Evolutionary conservation across 83 land plant species (phyloP).

Genomic region (Isoetes engelmannii): DNA sequence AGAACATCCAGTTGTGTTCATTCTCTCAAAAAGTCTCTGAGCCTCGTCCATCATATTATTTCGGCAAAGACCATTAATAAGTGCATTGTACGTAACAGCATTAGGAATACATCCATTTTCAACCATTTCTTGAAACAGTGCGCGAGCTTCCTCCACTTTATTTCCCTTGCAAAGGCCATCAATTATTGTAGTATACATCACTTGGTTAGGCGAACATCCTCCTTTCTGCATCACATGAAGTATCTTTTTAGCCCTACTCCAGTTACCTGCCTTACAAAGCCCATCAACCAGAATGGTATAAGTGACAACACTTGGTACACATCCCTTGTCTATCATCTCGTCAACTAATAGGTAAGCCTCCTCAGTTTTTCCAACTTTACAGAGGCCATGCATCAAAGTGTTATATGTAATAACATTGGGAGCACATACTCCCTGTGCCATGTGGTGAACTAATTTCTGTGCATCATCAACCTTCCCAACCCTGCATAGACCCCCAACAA

Average conservation of each 20-base stretch:
- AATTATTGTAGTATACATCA: slow-evolving; percentile 11
- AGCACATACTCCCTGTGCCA: slow-evolving; percentile 36
- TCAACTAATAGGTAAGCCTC: slow-evolving; percentile 26
- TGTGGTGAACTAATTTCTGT: slow-evolving; percentile 37
- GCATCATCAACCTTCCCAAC: slow-evolving; percentile 41
- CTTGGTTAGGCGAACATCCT: slow-evolving; percentile 14
- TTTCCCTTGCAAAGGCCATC: slow-evolving; percentile 20
- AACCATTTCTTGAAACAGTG: slow-evolving; percentile 20
- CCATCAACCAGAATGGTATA: slow-evolving; percentile 33
- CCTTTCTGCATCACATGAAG: slow-evolving; percentile 30
- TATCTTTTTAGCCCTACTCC: slow-evolving; percentile 27
- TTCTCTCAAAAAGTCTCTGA: no score
- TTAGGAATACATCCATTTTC: slow-evolving; percentile 30
- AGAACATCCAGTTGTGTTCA: background rate
- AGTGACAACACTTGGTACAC: slow-evolving; percentile 25
- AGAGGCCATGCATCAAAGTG: slow-evolving; percentile 51
- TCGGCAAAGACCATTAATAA: no score
- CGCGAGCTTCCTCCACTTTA: slow-evolving; percentile 21
- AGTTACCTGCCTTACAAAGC: slow-evolving; percentile 24
- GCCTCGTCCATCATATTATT: no score
- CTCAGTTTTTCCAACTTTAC: slow-evolving; percentile 42
- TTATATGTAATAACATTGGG: slow-evolving; percentile 45
- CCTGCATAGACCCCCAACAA: slow-evolving; percentile 47
- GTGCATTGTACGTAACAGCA: no score
- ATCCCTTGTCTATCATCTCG: slow-evolving; percentile 34